Conservation (phyloP, 257 asterid genomes). For the Jaltomata sinuosa region DNA sequence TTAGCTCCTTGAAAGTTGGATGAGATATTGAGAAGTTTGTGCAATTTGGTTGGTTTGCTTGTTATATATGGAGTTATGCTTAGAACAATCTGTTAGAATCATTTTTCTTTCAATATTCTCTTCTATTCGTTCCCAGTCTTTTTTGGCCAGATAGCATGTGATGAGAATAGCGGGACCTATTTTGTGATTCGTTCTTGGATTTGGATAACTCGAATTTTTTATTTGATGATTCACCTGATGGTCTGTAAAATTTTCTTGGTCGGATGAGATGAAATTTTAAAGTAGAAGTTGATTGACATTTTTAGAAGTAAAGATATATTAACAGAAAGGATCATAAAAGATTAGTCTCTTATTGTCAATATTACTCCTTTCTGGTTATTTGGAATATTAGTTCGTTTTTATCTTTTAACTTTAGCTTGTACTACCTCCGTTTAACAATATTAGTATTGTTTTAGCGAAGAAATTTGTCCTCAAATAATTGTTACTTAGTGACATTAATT, state of each 20-base stretch:
- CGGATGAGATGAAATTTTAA: neutral
- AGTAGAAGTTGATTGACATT: neutral
- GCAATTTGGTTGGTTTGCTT: neutral
- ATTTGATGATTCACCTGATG: neutral
- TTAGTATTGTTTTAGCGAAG: too few relatives aligned
- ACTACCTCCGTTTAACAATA: too few relatives aligned
- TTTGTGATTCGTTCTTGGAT: neutral
- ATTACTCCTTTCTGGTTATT: too few relatives aligned
- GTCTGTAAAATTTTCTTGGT: neutral
- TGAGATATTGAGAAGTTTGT: neutral
- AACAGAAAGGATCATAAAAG: neutral
- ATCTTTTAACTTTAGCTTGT: too few relatives aligned
- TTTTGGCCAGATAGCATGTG: neutral
- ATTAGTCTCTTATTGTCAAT: neutral
- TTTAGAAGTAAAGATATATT: neutral
- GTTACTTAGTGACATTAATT: too few relatives aligned
- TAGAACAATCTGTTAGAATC: neutral
- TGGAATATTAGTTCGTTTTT: too few relatives aligned
- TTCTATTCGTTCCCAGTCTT: neutral
- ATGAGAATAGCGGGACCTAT: neutral
- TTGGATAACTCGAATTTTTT: neutral
- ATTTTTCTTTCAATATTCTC: neutral
- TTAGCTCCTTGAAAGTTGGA: neutral
- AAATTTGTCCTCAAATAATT: neutral
- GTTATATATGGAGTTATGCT: neutral